Conservation (phyloP, 2,329 filamentous ascomycete species). For the Cercospora zeina region DNA sequence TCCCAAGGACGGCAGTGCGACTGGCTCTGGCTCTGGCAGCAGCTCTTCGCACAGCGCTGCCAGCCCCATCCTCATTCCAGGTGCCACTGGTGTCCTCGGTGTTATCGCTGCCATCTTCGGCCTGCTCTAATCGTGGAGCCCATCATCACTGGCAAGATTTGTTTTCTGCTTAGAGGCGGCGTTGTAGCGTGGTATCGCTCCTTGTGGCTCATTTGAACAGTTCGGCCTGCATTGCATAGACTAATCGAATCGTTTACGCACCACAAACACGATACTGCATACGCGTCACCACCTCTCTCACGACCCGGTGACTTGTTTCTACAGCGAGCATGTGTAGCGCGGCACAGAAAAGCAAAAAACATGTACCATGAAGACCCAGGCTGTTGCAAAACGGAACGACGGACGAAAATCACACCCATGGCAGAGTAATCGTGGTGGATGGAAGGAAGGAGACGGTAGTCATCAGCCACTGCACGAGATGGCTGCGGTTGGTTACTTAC, state of each 20-base stretch:
- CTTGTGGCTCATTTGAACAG: conserved; percentile 29
- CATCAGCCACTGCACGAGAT: conserved; percentile 3
- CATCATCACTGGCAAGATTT: conserved; percentile 22
- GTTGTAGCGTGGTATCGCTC: conserved; percentile 26
- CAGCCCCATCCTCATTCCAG: conserved; percentile 45
- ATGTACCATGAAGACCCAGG: background rate
- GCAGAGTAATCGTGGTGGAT: conserved; percentile 19
- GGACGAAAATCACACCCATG: background rate
- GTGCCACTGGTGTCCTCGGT: conserved; percentile 49
- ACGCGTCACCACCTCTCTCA: conserved; percentile 25
- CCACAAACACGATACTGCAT: conserved; percentile 24
- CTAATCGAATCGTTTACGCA: conserved; percentile 38
- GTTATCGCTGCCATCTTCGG: conserved; percentile 52
- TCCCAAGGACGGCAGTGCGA: conserved; percentile 41
- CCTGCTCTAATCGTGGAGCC: conserved; percentile 44
- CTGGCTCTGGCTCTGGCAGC: conserved; percentile 32
- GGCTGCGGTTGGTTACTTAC: conserved; percentile 23
- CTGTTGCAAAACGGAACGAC: background rate
- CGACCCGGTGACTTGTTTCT: conserved; percentile 26
- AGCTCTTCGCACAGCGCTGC: conserved; percentile 42
- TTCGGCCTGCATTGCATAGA: conserved; percentile 38
- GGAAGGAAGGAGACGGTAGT: conserved; percentile 6
- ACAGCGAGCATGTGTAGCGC: conserved; percentile 24
- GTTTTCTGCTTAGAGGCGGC: conserved; percentile 28
- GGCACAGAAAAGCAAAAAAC: conserved; percentile 17